A percentile compares a stretch with the other conserved stretches of the same genome.
Conservation (phyloP, 106 monocot genomes). For the Phalaenopsis equestris region DNA sequence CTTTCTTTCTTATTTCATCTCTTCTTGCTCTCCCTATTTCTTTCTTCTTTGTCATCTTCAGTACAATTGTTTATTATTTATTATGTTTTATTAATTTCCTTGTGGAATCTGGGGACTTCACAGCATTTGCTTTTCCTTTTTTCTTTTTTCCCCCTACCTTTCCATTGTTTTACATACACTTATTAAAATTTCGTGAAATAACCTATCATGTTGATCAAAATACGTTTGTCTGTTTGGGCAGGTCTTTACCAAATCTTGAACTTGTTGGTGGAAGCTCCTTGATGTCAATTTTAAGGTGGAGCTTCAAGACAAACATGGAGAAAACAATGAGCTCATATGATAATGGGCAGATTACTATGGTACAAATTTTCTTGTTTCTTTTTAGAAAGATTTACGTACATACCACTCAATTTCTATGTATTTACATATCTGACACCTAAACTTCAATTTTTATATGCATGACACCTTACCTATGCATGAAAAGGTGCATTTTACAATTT, state of each 20-base stretch:
- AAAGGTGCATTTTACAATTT: too few relatives aligned
- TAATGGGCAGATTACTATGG: constrained; percentile 75
- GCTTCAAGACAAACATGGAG: constrained; percentile 87
- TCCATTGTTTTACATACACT: not conserved
- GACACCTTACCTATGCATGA: too few relatives aligned
- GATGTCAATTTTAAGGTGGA: constrained; percentile 87
- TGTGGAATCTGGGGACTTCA: not conserved
- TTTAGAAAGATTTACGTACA: too few relatives aligned
- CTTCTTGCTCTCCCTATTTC: too few relatives aligned
- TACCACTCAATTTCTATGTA: too few relatives aligned
- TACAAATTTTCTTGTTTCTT: constrained; percentile 18
- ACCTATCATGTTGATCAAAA: not conserved
- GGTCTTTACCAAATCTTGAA: constrained; percentile 72
- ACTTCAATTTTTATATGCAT: too few relatives aligned
- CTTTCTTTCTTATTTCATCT: too few relatives aligned
- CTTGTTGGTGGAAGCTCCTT: constrained; percentile 56
- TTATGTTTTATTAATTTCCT: not conserved
- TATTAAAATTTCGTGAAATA: not conserved
- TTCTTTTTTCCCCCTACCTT: not conserved
- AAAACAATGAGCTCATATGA: constrained; percentile 67
- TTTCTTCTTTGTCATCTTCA: not conserved
- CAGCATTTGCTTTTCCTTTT: not conserved
- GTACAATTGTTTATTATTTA: not conserved
- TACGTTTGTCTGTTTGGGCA: constrained; percentile 20
- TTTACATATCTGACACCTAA: too few relatives aligned